phyloP scores from a whole-genome alignment of 2,329 filamentous ascomycete genomes.

The Chaetomium olivaceum region DNA sequence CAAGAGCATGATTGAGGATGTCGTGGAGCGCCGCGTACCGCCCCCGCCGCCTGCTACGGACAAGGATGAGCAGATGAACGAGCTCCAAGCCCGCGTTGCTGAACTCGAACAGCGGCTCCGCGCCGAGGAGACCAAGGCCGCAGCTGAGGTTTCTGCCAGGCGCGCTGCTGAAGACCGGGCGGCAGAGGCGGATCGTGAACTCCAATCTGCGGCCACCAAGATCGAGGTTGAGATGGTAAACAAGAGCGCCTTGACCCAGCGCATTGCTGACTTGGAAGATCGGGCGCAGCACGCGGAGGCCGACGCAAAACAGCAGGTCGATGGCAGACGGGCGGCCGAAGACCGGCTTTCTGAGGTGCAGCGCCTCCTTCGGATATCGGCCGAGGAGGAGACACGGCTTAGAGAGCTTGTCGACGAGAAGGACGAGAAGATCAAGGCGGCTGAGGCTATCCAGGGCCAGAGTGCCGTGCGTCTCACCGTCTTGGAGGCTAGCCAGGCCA shows the following conservation, averaged over 20 bases:
- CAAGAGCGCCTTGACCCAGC: slow-evolving; percentile 58
- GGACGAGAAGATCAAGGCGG: slow-evolving; percentile 62
- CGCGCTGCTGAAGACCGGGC: slow-evolving; percentile 55
- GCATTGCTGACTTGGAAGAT: slow-evolving; percentile 68
- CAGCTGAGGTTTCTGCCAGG: slow-evolving; percentile 51
- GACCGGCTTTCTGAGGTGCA: slow-evolving; percentile 74
- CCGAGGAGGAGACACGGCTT: slow-evolving; percentile 72
- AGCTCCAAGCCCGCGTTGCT: slow-evolving; percentile 60
- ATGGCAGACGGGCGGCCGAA: slow-evolving; percentile 65
- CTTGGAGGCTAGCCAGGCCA: slow-evolving; percentile 66
- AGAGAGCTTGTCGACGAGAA: slow-evolving; percentile 67
- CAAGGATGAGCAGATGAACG: slow-evolving; percentile 53
- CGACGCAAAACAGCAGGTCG: slow-evolving; percentile 64
- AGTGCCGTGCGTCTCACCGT: slow-evolving; percentile 63
- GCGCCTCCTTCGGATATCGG: slow-evolving; percentile 64
- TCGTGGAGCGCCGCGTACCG: slow-evolving; percentile 59
- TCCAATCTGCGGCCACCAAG: slow-evolving; percentile 59
- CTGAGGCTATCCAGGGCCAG: slow-evolving; percentile 59
- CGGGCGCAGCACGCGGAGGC: slow-evolving; percentile 65
- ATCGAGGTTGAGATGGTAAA: slow-evolving; percentile 63
- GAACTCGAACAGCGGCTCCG: slow-evolving; percentile 61
- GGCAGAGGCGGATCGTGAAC: slow-evolving; percentile 55
- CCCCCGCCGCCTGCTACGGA: slow-evolving; percentile 52
- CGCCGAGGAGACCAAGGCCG: slow-evolving; percentile 49
- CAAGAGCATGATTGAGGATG: slow-evolving; percentile 63